Conservation (phyloP, 768 basidiomycete genomes). For the Polyporus arcularius region DNA sequence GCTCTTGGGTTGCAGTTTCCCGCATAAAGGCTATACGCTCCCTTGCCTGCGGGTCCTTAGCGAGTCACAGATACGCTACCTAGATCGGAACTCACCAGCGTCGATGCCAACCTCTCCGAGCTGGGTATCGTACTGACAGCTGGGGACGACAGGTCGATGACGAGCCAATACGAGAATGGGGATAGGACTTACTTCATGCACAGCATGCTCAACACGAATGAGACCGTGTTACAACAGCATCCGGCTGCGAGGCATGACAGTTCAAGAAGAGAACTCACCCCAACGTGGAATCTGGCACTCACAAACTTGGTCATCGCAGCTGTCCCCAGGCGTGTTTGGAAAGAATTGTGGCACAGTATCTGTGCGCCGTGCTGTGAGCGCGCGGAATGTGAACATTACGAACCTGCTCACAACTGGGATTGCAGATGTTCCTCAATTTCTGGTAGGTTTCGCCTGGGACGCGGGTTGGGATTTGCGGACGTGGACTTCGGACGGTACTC, state of each 20-base stretch:
- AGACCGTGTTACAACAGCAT: slow-evolving; percentile 21
- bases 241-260: background rate
- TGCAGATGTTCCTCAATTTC: slow-evolving; percentile 21
- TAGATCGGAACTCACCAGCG: slow-evolving; percentile 7
- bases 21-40: slow-evolving; percentile 10
- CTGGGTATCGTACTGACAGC: slow-evolving; percentile 16
- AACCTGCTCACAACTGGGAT: slow-evolving; percentile 13
- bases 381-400: background rate
- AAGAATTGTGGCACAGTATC: slow-evolving; percentile 1
- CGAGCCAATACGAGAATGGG: background rate
- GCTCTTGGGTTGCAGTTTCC: background rate
- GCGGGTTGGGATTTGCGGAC: background rate
- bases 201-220: slow-evolving; percentile 22
- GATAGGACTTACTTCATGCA: slow-evolving; percentile 20
- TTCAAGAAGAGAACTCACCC: background rate
- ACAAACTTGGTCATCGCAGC: slow-evolving; percentile 22
- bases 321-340: slow-evolving; percentile 18
- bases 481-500: background rate
- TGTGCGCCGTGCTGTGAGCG: no score
- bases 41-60: slow-evolving; percentile 1
- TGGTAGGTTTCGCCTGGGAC: slow-evolving; percentile 18
- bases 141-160: background rate
- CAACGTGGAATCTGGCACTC: background rate
- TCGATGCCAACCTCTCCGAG: slow-evolving; percentile 11
- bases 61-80: background rate